Evolutionary conservation across 1,284 basidiomycete species (phyloP).

Genomic region (Cystobasidium slooffiae): DNA sequence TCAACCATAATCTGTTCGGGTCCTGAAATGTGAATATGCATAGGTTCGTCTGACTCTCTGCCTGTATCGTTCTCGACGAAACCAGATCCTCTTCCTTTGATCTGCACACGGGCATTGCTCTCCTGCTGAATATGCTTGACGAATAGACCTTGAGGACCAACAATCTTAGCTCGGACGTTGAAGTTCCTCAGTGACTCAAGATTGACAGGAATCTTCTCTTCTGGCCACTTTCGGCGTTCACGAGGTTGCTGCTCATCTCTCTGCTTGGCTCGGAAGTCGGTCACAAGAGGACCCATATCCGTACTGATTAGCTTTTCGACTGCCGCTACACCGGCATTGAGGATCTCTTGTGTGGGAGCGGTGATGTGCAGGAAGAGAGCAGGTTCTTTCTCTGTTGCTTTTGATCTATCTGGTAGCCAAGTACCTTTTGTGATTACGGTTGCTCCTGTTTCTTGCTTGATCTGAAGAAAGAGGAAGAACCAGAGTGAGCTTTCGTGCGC

Average conservation of each 20-base stretch:
- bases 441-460: conserved; percentile 85
- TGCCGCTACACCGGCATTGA: conserved; percentile 74
- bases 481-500: conserved; percentile 22
- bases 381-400: conserved; percentile 87
- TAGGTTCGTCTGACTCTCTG: conserved; percentile 83
- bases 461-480: conserved; percentile 54
- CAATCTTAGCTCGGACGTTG: conserved; percentile 95
- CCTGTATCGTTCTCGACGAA: conserved; percentile 95
- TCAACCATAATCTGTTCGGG: conserved; percentile 86
- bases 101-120: conserved; percentile 95
- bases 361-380: conserved; percentile 93
- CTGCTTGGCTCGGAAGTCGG: conserved; percentile 36
- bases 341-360: conserved; percentile 74
- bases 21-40: conserved; percentile 95
- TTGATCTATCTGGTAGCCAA: conserved; percentile 90
- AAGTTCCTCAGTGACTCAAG: conserved; percentile 92
- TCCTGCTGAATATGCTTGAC: conserved; percentile 98
- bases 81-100: conserved; percentile 92
- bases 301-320: conserved; percentile 82
- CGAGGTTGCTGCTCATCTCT: conserved; percentile 38
- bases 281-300: conserved; percentile 82
- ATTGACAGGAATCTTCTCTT: conserved; percentile 85
- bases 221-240: conserved; percentile 80
- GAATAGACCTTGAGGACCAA: conserved; percentile 94
- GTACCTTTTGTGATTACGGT: conserved; percentile 87